Evolutionary conservation across 805 yeast genomes (phyloP), one percentile per base, ranked within the genome.

Genomic region (Tetrapisispora nanseiensis): DNA sequence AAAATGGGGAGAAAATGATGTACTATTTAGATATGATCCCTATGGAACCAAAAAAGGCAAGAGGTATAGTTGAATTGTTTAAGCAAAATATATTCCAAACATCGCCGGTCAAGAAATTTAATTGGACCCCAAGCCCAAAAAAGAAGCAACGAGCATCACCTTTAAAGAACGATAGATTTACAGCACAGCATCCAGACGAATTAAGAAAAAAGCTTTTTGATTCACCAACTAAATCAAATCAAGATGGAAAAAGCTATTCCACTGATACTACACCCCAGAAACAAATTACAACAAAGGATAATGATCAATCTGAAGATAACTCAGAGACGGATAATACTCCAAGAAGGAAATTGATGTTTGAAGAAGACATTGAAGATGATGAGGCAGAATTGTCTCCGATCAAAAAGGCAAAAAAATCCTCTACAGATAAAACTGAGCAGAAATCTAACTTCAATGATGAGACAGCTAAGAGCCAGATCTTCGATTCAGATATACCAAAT

Each of bases 1-100:
- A 35, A 16, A 26, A 35, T 26, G 48, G 46, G 12, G 59, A 68
- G 3, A 63, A 77, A 8, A 73, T 81, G 1, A 63, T 64, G 3
- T 83, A 82, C 6, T 63, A 63, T 27, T 40, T 66, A 29, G 70
- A 68, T 37, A 70, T 69, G 46, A 71, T 82, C 1, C 90, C 92
- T 0, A 59, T 80, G 3, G 83, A 79, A 12, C 66, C 67, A 1
- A 57, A 61, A 39, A 54, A 65, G 12, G 62, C 74, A 1, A 54
- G 61, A 3, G 64, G 69, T 28, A 52, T 76, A 6, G 51, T 80
- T 8, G 63, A 54, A 10, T 71, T 72, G 20, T 75, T 80, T 42
- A 62, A 72, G 31, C 68, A 57, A 28, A 62, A 63, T 23, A 59
- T 72, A 19, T 51, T 65, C 33, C 56, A 60, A 43, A 58, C 60